A percentile compares a stretch with the other conserved stretches of the same genome.
Conservation (phyloP, 2,329 filamentous ascomycete genomes). For the Pseudocercospora vitis region DNA sequence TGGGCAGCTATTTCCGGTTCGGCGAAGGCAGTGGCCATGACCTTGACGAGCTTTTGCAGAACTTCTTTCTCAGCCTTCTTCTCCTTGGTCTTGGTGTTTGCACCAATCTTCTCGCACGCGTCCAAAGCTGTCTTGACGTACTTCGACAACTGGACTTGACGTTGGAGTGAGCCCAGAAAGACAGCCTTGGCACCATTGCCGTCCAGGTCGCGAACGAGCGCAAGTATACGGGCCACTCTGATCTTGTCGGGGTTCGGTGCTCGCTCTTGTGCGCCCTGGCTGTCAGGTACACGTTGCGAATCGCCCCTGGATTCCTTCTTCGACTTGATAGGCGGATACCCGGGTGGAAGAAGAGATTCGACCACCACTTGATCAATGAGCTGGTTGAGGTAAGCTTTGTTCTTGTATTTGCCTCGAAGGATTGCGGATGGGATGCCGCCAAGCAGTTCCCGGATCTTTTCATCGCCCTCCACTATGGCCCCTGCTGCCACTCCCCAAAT, state of each 20-base stretch:
- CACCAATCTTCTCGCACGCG: slow-evolving; percentile 72
- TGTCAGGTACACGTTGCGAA: slow-evolving; percentile 63
- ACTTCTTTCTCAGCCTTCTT: slow-evolving; percentile 64
- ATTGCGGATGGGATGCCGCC: slow-evolving; percentile 81
- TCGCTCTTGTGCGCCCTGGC: slow-evolving; percentile 46
- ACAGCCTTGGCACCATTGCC: slow-evolving; percentile 71
- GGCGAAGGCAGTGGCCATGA: slow-evolving; percentile 71
- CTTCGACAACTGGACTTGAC: slow-evolving; percentile 72
- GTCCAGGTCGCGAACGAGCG: slow-evolving; percentile 70
- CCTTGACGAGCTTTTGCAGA: slow-evolving; percentile 68
- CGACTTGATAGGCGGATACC: slow-evolving; percentile 70
- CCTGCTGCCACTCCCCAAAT: slow-evolving; percentile 93
- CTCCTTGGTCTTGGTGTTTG: slow-evolving; percentile 68
- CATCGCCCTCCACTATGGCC: slow-evolving; percentile 80
- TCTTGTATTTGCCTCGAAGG: slow-evolving; percentile 84
- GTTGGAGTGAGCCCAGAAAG: slow-evolving; percentile 80
- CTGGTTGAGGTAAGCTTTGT: slow-evolving; percentile 81
- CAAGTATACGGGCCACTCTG: slow-evolving; percentile 78
- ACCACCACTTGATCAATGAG: slow-evolving; percentile 81
- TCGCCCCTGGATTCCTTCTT: slow-evolving; percentile 49
- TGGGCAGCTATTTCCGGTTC: slow-evolving; percentile 69
- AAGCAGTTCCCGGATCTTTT: slow-evolving; percentile 71
- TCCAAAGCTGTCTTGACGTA: slow-evolving; percentile 75
- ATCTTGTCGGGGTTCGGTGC: slow-evolving; percentile 65
- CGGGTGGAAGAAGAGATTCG: slow-evolving; percentile 85